phyloP scores from a whole-genome alignment of 345 rosid genomes.

The Hirschfeldia incana region DNA sequence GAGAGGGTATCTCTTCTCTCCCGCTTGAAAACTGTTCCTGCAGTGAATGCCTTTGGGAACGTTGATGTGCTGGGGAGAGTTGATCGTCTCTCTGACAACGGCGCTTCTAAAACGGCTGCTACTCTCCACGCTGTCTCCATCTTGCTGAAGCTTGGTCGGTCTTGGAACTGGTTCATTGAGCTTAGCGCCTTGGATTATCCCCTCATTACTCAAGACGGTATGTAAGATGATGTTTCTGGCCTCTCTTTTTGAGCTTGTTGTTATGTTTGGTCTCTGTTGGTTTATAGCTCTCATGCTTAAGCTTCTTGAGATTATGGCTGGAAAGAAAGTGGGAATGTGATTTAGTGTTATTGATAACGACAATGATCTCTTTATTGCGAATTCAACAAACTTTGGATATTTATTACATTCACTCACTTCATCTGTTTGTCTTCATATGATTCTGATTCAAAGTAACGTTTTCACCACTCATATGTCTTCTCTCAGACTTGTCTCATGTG shows the following conservation, averaged over 20 bases:
- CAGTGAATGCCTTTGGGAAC: conserved; percentile 73
- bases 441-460: neutral
- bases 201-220: conserved; percentile 92
- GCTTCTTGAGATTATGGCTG: too few relatives aligned
- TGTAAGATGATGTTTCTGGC: neutral
- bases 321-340: conserved; percentile 1
- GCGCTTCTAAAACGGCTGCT: conserved; percentile 67
- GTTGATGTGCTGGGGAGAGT: conserved; percentile 89
- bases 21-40: conserved; percentile 69
- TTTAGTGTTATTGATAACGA: conserved; percentile 13
- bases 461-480: conserved; percentile 24
- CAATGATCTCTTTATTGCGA: conserved; percentile 28
- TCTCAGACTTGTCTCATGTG: conserved; percentile 79
- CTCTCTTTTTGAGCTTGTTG: neutral
- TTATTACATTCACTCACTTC: conserved; percentile 17
- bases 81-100: conserved; percentile 68
- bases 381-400: conserved; percentile 3
- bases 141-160: conserved; percentile 65
- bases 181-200: conserved; percentile 95
- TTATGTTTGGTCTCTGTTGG: neutral
- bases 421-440: conserved; percentile 23
- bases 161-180: conserved; percentile 90
- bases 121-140: conserved; percentile 80
- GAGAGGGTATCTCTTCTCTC: conserved; percentile 63
- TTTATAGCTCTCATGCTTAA: too few relatives aligned